phyloP scores from a whole-genome alignment of 1,284 basidiomycete species.

The Takashimella koratensis region DNA sequence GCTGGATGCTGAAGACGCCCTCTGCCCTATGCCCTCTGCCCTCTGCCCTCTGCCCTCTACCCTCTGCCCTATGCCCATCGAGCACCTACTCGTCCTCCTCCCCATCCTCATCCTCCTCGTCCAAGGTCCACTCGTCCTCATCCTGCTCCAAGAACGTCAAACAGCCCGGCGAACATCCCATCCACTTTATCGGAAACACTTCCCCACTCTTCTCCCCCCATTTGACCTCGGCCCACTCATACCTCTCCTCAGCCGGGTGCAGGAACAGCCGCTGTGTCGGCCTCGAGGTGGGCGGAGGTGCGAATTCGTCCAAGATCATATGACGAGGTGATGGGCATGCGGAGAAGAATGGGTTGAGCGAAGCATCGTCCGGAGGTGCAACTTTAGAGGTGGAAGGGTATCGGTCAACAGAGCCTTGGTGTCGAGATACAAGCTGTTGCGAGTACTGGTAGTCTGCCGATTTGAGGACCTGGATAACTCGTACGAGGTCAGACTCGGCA shows the following conservation, averaged over 20 bases:
- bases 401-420: constrained; percentile 9
- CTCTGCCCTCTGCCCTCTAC: constrained; percentile 29
- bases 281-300: not conserved
- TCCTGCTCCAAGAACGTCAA: constrained; percentile 38
- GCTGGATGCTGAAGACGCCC: too few species aligned
- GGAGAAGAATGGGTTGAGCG: constrained; percentile 41
- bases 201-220: constrained; percentile 17
- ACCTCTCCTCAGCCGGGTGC: constrained; percentile 42
- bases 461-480: constrained; percentile 28
- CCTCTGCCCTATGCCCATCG: not conserved
- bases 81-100: not conserved
- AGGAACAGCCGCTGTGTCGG: constrained; percentile 35
- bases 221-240: constrained; percentile 39
- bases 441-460: constrained; percentile 12
- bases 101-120: constrained; percentile 12
- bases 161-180: constrained; percentile 45
- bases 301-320: constrained; percentile 13
- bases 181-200: constrained; percentile 40
- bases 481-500: constrained; percentile 10
- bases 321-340: constrained; percentile 44
- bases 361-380: constrained; percentile 36
- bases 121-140: constrained; percentile 20
- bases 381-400: constrained; percentile 29
- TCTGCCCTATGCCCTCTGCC: constrained; percentile 40
- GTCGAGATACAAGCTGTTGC: not conserved